These are phyloP conservation scores for Draba incana DNA, from an alignment of 345 rosid genomes.

Conservation along the genomic window DNA sequence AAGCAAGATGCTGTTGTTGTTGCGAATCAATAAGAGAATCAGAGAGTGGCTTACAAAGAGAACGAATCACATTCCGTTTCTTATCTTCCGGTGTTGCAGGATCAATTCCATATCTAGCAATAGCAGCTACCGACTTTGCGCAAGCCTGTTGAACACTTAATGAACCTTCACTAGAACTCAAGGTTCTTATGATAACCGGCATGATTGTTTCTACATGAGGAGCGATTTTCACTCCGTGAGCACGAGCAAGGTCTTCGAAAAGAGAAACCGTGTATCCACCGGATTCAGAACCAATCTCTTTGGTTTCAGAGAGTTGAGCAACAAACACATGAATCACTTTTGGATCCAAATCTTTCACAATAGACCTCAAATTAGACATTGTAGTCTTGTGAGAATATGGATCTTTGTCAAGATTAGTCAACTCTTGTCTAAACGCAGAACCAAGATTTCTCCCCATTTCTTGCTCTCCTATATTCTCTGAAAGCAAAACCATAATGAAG, in stretches of 20 bases:
- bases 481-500: conserved; percentile 24
- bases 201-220: conserved; percentile 89
- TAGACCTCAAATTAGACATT: conserved; percentile 77
- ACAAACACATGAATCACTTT: conserved; percentile 85
- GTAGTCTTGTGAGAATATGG: conserved; percentile 75
- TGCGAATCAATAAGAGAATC: no score
- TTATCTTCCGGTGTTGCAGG: no score
- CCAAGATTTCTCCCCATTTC: conserved; percentile 74
- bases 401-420: conserved; percentile 89
- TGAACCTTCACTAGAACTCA: conserved; percentile 84
- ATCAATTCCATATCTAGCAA: no score
- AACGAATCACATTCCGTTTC: no score
- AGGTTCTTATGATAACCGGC: conserved; percentile 75
- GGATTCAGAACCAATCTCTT: conserved; percentile 80
- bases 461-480: not conserved
- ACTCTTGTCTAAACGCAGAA: conserved; percentile 65
- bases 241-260: conserved; percentile 94
- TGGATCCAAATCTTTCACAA: conserved; percentile 80
- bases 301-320: conserved; percentile 87
- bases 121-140: no score
- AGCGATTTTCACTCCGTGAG: conserved; percentile 86
- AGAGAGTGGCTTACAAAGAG: no score
- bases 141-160: conserved; percentile 87
- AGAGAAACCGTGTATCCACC: conserved; percentile 93
- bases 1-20: no score